Conservation (phyloP, 164 flowering plant species). For the Stephania cephalantha region DNA sequence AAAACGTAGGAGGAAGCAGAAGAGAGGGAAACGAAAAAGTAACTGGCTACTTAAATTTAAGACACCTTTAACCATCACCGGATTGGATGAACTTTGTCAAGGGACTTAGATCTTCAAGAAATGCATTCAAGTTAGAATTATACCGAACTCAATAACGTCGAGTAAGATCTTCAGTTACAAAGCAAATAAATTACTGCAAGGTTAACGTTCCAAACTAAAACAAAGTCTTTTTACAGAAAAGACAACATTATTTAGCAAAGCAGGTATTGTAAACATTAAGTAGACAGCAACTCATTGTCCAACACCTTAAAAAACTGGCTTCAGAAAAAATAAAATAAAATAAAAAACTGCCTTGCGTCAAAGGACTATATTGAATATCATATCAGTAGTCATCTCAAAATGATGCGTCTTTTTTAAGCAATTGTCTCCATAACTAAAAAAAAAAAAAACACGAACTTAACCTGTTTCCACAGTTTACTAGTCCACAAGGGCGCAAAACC, state of each 20-base stretch:
- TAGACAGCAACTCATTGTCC: not conserved
- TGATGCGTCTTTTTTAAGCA: not conserved
- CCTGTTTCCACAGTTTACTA: conserved; percentile 91
- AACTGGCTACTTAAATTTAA: too few species aligned
- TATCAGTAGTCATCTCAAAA: not conserved
- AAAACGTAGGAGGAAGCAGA: too few species aligned
- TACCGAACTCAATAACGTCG: too few species aligned
- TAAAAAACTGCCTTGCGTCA: not conserved
- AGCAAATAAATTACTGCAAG: too few species aligned
- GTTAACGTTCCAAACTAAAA: too few species aligned
- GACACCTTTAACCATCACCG: too few species aligned
- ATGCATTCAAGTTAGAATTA: too few species aligned
- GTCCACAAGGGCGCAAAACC: conserved; percentile 73
- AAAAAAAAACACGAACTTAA: conserved; percentile 19
- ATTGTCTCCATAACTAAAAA: not conserved
- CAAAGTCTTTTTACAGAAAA: not conserved
- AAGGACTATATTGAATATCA: not conserved
- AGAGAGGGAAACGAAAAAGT: too few species aligned
- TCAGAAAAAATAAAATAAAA: not conserved
- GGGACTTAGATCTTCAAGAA: too few species aligned
- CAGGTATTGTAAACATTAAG: not conserved
- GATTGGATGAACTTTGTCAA: too few species aligned
- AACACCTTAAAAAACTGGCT: not conserved
- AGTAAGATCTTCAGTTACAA: too few species aligned
- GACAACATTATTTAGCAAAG: not conserved